These are phyloP conservation scores for Solanum bulbocastanum DNA, from an alignment of 257 asterid species.

Conservation along the genomic window DNA sequence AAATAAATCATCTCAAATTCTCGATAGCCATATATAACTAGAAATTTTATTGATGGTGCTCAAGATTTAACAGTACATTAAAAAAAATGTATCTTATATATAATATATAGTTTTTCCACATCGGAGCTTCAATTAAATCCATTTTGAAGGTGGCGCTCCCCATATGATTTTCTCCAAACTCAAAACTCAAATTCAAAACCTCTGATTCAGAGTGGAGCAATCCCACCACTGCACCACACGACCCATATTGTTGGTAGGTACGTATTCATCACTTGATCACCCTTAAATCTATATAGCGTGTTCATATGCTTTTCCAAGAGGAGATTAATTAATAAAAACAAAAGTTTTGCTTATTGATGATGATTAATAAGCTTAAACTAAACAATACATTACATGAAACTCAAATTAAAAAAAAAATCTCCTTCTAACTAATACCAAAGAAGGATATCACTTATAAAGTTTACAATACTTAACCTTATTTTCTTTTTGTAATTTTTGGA, in stretches of 20 bases:
- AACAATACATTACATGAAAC: background rate
- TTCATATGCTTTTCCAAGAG: background rate
- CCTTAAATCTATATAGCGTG: background rate
- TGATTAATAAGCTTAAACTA: background rate
- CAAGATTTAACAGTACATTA: background rate
- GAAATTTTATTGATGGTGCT: background rate
- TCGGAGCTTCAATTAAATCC: background rate
- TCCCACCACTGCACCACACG: background rate
- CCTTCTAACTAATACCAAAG: background rate
- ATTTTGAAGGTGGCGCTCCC: background rate
- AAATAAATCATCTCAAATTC: background rate
- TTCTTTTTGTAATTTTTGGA: constrained; percentile 16
- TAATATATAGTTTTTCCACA: too few relatives aligned
- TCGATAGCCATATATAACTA: background rate
- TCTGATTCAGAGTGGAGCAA: background rate
- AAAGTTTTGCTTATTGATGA: background rate
- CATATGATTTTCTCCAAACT: background rate
- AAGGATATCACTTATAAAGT: background rate
- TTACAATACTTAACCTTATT: background rate
- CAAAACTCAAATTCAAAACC: background rate
- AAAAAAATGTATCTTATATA: too few relatives aligned
- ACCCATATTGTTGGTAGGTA: background rate
- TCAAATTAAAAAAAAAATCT: background rate
- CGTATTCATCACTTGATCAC: background rate
- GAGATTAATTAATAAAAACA: background rate